phyloP scores from a whole-genome alignment of 2,329 filamentous ascomycete species.

The Purpureocillium lavendulum region DNA sequence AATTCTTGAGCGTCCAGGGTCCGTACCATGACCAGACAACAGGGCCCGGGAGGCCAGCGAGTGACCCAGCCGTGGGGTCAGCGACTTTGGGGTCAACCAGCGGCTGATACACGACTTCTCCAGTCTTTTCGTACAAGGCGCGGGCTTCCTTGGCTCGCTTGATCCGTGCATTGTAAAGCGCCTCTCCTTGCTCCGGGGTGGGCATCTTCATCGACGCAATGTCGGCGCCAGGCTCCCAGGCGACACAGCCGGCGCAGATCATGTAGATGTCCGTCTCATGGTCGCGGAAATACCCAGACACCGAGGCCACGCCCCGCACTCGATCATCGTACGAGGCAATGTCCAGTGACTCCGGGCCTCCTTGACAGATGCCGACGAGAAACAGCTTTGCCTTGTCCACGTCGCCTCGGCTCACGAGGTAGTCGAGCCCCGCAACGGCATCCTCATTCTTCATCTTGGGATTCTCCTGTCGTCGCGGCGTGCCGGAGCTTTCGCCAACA shows the following conservation, averaged over 20 bases:
- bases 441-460: slow-evolving; percentile 22
- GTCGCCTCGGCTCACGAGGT: slow-evolving; percentile 15
- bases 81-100: slow-evolving; percentile 14
- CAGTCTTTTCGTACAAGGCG: slow-evolving; percentile 17
- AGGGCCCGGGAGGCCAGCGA: slow-evolving; percentile 18
- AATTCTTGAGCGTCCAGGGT: slow-evolving; percentile 18
- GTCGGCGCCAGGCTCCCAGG: slow-evolving; percentile 13
- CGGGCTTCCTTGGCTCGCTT: slow-evolving; percentile 15
- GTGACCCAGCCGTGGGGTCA: slow-evolving; percentile 12
- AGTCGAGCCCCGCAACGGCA: slow-evolving; percentile 17
- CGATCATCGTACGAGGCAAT: slow-evolving; percentile 17
- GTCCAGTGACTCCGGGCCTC: slow-evolving; percentile 18
- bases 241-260: slow-evolving; percentile 20
- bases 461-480: slow-evolving; percentile 18
- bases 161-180: slow-evolving; percentile 15
- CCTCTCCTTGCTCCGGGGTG: slow-evolving; percentile 17
- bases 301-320: slow-evolving; percentile 13
- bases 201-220: slow-evolving; percentile 16
- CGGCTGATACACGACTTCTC: slow-evolving; percentile 18
- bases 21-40: slow-evolving; percentile 21
- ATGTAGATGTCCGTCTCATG: slow-evolving; percentile 20
- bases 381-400: slow-evolving; percentile 15
- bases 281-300: slow-evolving; percentile 18
- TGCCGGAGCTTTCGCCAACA: slow-evolving; percentile 19
- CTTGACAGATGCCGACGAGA: slow-evolving; percentile 19